Conservation (phyloP, 768 basidiomycete species). For the Leccinum obscurum region DNA sequence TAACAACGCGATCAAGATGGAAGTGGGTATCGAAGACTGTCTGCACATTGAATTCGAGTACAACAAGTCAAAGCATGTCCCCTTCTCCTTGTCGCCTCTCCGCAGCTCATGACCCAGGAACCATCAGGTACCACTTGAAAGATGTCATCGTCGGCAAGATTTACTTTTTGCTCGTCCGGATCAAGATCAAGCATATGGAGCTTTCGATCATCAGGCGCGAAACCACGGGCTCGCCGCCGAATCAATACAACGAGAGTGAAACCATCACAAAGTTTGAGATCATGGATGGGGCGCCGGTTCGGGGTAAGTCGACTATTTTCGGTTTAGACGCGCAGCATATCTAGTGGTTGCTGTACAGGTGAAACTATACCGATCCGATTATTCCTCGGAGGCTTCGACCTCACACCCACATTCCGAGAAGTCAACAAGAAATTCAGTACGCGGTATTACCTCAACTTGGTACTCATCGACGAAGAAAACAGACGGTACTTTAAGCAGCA, state of each 20-base stretch:
- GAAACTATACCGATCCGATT: conserved; percentile 98
- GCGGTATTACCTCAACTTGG: conserved; percentile 95
- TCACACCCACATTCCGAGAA: conserved; percentile 98
- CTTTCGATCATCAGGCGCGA: conserved; percentile 96
- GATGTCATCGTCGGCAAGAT: conserved; percentile 99
- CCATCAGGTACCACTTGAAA: conserved; percentile 89
- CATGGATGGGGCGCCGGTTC: conserved; percentile 69
- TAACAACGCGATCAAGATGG: conserved; percentile 99
- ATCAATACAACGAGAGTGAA: conserved; percentile 98
- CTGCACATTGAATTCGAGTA: conserved; percentile 99
- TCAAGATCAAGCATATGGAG: conserved; percentile 99
- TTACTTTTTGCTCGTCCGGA: conserved; percentile 96
- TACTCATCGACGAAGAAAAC: conserved; percentile 98
- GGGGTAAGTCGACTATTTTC: conserved; percentile 49
- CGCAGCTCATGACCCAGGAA: conserved; percentile 1
- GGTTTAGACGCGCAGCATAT: background rate
- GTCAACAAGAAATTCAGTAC: conserved; percentile 99
- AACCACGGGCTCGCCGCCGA: conserved; percentile 96
- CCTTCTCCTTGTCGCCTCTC: background rate
- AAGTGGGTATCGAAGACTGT: conserved; percentile 99
- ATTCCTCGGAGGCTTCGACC: conserved; percentile 96
- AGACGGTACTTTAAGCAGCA: conserved; percentile 97
- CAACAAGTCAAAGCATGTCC: conserved; percentile 94
- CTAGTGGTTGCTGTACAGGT: conserved; percentile 46
- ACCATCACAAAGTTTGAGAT: conserved; percentile 99